Conservation (phyloP, 2,329 filamentous ascomycete species). For the Monilinia aucupariae region DNA sequence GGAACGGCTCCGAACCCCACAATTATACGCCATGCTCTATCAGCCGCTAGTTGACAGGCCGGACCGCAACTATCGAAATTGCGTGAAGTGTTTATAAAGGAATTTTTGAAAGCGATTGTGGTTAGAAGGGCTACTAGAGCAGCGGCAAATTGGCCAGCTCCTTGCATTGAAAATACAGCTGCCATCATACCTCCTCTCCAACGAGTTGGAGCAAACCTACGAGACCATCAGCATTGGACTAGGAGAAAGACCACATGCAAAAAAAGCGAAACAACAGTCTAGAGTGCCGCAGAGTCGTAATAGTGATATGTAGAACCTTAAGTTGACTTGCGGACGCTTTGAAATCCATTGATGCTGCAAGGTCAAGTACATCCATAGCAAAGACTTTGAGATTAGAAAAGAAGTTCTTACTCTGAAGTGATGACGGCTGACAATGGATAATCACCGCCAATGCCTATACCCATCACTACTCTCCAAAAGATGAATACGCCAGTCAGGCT, state of each 20-base stretch:
- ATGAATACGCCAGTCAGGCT: slow-evolving; percentile 57
- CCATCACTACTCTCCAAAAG: slow-evolving; percentile 75
- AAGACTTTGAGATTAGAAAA: neutral
- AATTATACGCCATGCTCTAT: slow-evolving; percentile 77
- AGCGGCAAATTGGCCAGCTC: slow-evolving; percentile 69
- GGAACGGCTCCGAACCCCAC: slow-evolving; percentile 75
- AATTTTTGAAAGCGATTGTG: slow-evolving; percentile 55
- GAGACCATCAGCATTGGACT: neutral
- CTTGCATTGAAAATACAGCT: slow-evolving; percentile 80
- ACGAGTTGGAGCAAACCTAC: slow-evolving; percentile 69
- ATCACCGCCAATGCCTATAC: slow-evolving; percentile 73
- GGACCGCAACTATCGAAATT: slow-evolving; percentile 50
- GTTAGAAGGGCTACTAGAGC: slow-evolving; percentile 67
- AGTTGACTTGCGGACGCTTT: no score
- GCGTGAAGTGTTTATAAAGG: slow-evolving; percentile 42
- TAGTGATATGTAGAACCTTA: neutral
- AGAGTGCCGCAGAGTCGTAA: neutral
- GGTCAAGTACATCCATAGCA: neutral
- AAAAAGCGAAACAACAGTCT: neutral
- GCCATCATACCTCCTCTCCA: slow-evolving; percentile 82
- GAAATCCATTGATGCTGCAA: no score
- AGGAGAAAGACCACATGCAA: neutral
- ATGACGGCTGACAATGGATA: slow-evolving; percentile 71
- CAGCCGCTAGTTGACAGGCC: slow-evolving; percentile 63
- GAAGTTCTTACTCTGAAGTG: slow-evolving; percentile 57